Conservation (phyloP, 139 green algal species). For the Zygnema circumcarinatum region DNA sequence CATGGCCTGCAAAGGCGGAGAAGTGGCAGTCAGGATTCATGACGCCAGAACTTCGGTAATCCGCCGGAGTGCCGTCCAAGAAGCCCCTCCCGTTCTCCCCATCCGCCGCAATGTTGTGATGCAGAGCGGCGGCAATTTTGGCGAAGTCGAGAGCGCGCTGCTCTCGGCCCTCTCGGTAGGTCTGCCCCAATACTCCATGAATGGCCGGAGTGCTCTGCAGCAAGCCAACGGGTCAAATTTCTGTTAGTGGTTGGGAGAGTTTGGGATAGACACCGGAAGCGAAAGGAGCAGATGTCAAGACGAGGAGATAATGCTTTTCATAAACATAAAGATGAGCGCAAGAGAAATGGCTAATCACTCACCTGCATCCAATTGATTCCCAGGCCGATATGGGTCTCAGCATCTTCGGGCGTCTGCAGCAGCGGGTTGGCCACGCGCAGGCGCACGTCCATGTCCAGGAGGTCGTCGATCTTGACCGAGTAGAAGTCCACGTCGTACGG, state of each 20-base stretch:
- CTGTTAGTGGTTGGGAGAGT: too few relatives aligned
- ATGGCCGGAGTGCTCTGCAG: conserved; percentile 27
- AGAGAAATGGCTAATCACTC: not conserved
- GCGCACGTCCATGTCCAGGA: conserved; percentile 16
- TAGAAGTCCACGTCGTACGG: conserved; percentile 44
- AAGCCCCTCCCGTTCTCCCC: conserved; percentile 32
- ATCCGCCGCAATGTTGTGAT: conserved; percentile 33
- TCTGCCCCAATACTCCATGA: conserved; percentile 55
- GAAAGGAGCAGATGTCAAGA: too few relatives aligned
- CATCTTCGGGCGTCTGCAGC: conserved; percentile 14
- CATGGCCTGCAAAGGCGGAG: not conserved
- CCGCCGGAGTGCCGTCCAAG: conserved; percentile 12
- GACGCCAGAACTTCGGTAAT: not conserved
- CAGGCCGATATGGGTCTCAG: conserved; percentile 26
- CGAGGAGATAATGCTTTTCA: too few relatives aligned
- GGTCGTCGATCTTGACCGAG: not conserved
- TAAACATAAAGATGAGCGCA: not conserved
- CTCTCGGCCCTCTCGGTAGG: conserved; percentile 24
- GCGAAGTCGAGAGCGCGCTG: conserved; percentile 16
- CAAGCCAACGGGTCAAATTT: too few relatives aligned
- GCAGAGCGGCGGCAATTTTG: not conserved
- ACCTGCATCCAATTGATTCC: not conserved
- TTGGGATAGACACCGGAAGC: too few relatives aligned
- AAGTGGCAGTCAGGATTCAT: conserved; percentile 24
- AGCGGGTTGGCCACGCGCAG: conserved; percentile 29